These are phyloP conservation scores for Solanum hybrid DNA, from an alignment of 305 asterid genomes.

Conservation along the genomic window DNA sequence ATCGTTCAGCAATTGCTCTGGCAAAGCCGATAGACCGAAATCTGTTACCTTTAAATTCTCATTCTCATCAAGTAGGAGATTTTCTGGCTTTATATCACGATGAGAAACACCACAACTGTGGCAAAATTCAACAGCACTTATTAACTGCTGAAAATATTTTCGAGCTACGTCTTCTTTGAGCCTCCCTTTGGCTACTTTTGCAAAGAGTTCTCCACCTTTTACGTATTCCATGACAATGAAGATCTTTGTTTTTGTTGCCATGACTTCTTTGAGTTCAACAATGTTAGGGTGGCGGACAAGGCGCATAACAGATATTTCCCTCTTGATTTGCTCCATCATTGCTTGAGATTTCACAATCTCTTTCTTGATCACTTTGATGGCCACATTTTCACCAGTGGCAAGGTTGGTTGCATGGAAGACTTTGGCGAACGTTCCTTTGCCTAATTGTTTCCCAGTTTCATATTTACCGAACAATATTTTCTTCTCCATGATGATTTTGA, in stretches of 20 bases:
- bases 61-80: slow-evolving; percentile 44
- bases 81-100: slow-evolving; percentile 48
- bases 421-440: slow-evolving; percentile 64
- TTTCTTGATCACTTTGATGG: slow-evolving; percentile 61
- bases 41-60: slow-evolving; percentile 39
- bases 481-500: background rate
- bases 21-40: slow-evolving; percentile 41
- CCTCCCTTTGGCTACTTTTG: slow-evolving; percentile 32
- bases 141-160: slow-evolving; percentile 42
- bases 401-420: slow-evolving; percentile 44
- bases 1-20: slow-evolving; percentile 17
- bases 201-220: slow-evolving; percentile 49
- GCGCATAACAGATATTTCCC: slow-evolving; percentile 48
- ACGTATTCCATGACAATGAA: slow-evolving; percentile 44
- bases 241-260: slow-evolving; percentile 44
- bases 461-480: slow-evolving; percentile 37
- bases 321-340: slow-evolving; percentile 37
- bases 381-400: slow-evolving; percentile 44
- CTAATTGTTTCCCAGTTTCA: slow-evolving; percentile 46
- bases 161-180: slow-evolving; percentile 31
- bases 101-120: slow-evolving; percentile 51
- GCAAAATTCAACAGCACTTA: slow-evolving; percentile 45
- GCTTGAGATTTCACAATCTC: slow-evolving; percentile 24
- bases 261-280: slow-evolving; percentile 36
- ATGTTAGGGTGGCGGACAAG: slow-evolving; percentile 45